Base-by-base conservation (phyloP, 1,139 yeast genomes). In the Meyerozyma athensensis region DNA sequence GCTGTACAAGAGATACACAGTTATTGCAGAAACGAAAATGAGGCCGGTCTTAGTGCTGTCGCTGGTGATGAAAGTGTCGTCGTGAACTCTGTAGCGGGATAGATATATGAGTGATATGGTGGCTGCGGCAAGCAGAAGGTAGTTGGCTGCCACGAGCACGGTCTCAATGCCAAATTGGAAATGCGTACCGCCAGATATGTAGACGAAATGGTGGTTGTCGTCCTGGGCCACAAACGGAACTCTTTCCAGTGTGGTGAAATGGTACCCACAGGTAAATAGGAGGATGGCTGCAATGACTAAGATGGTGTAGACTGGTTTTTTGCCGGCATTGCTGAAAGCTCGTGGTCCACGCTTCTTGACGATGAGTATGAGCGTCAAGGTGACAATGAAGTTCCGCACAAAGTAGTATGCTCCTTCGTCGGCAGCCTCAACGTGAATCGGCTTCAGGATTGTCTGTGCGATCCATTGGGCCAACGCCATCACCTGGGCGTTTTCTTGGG, bases 81-180 rank as follows among this genome's bases (percentile, higher is more conserved):
- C 46, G 3, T 53, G 43, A 6, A 59, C 52, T 33, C 54, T 46
- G 46, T 64, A 64, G 3, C 42, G 43, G 2, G 75, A 75, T 37
- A 70, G 39, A 36, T 58, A 53, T 2, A 69, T 61, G 37, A 81
- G 51, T 1, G 53, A 34, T n/a, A 76, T 46, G 8, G 74, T 41
- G 5, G 68, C 41, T 1, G 57, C 39, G 4, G 72, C 74, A 48
- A 81, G 60, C 1, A 57, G 45, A 9, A 69, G 45, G 50, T 84
- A 85, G 38, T 68, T 60, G 3, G 54, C 53, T 0, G 76, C 73
- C 3, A 82, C 69, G 7, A 77, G 53, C 5, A 76, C 50, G 2
- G 79, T 68, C 53, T 84, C 94, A 4, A 74, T 58, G 1, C 92
- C 92, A 56, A 82, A 79, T 54, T 83, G 92, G 63, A 77, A 79